Evolutionary conservation across 1,284 basidiomycete genomes (phyloP), one percentile per base, ranked within the genome.

Genomic region (Leccinum griseonigrum): DNA sequence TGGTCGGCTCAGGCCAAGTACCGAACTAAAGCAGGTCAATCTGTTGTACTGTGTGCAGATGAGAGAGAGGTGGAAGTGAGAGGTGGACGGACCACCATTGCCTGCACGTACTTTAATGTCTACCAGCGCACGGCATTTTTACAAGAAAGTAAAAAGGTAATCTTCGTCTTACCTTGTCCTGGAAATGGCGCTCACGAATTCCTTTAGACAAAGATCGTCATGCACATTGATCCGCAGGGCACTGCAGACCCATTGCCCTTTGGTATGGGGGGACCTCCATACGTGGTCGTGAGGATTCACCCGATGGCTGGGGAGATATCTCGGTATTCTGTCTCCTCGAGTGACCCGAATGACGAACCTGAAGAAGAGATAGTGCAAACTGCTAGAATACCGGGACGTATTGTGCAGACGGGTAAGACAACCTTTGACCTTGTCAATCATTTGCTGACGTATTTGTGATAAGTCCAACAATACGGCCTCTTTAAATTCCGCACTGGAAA

Each of bases 341-440:
- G 80, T 67, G 87, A 91, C 69, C 86, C 85, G 9, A 81, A 80
- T 48, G 90, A 92, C 60, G 87, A 88, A 61, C 79, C 77, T 16
- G 91, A 91, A 66, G 90, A 91, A 70, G 91, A 92, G 66, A 91
- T 94, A 64, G 86, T 95, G n/a, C 89, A 92, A 69, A 88, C 86
- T 1, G 78, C 80, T n/a, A 81, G 87, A 54, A 84, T 95, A 8
- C 82, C 87, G 1, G 83, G 82, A 18, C 84, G 89, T 31, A 85
- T 95, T 38, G 81, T 92, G 6, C 85, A 92, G 57, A 94, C 90
- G 2, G 92, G 93, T 95, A 72, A 71, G 88, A 79, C 36, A 9
- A 26, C 13, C 5, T 62, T 53, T 18, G 16, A 22, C 7, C 16
- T 36, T 18, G 26, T 32, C 32, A 53, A 40, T 43, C 32, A 28